Evolutionary conservation across 2,329 filamentous ascomycete genomes (phyloP).

Genomic region (Colletotrichum truncatum): DNA sequence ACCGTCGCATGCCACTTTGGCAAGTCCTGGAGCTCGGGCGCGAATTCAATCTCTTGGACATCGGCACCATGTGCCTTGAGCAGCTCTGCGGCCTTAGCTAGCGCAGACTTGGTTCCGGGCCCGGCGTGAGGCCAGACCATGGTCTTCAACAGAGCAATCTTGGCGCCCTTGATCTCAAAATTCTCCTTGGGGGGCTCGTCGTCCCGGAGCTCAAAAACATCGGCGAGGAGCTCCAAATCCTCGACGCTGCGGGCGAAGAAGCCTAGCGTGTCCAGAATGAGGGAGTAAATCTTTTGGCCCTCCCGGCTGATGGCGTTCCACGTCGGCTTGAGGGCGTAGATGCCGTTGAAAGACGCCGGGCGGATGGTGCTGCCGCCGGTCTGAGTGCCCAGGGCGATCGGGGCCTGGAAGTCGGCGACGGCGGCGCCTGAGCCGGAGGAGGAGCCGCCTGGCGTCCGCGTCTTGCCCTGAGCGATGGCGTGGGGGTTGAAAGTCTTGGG

Average conservation of each 20-base stretch:
- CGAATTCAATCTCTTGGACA: constrained; percentile 65
- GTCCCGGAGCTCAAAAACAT: constrained; percentile 63
- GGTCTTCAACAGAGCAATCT: constrained; percentile 64
- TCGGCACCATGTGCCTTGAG: constrained; percentile 57
- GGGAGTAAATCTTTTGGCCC: constrained; percentile 66
- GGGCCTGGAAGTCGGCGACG: constrained; percentile 71
- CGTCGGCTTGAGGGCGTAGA: constrained; percentile 73
- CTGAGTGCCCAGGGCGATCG: constrained; percentile 70
- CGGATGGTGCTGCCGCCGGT: constrained; percentile 72
- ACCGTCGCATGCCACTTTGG: constrained; percentile 62
- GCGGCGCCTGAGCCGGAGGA: constrained; percentile 74
- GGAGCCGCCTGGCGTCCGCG: constrained; percentile 73
- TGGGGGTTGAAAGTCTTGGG: constrained; percentile 70
- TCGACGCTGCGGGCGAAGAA: constrained; percentile 65
- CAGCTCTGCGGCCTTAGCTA: constrained; percentile 49
- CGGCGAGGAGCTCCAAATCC: constrained; percentile 65
- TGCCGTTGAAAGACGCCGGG: constrained; percentile 71
- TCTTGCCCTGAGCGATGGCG: constrained; percentile 50
- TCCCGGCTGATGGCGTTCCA: constrained; percentile 71
- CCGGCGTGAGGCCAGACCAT: constrained; percentile 59
- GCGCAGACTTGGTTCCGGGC: constrained; percentile 51
- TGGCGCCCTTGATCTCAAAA: constrained; percentile 54
- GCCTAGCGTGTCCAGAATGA: constrained; percentile 70
- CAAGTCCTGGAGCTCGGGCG: constrained; percentile 55
- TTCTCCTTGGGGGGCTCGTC: constrained; percentile 46